These are phyloP conservation scores for Ilyonectria destructans DNA, from an alignment of 2,329 filamentous ascomycete species.

Conservation along the genomic window DNA sequence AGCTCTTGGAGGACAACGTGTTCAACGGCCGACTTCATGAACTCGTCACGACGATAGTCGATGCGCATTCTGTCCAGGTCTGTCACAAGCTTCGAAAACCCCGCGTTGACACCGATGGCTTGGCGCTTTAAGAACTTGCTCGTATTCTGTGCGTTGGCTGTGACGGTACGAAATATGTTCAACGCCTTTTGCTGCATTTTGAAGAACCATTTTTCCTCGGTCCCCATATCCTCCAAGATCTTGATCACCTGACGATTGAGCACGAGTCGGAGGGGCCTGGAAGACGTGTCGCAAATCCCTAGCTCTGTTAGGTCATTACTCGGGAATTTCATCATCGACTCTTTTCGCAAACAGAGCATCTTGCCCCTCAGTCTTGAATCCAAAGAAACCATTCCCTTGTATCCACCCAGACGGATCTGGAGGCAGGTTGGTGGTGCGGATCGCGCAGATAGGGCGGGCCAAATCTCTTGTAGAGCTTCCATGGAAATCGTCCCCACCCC, in stretches of 20 bases:
- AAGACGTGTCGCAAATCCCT: constrained; percentile 81
- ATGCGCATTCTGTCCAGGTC: constrained; percentile 72
- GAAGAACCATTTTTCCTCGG: constrained; percentile 73
- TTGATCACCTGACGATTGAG: constrained; percentile 89
- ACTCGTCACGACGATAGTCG: constrained; percentile 78
- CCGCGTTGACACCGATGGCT: constrained; percentile 72
- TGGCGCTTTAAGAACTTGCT: constrained; percentile 77
- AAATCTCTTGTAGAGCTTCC: constrained; percentile 73
- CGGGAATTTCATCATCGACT: constrained; percentile 86
- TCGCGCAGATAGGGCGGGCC: constrained; percentile 65
- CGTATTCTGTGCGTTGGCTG: constrained; percentile 73
- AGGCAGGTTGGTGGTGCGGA: constrained; percentile 72
- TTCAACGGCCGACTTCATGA: constrained; percentile 81
- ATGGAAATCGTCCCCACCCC: constrained; percentile 83
- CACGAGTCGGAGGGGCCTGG: constrained; percentile 77
- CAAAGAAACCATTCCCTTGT: constrained; percentile 85
- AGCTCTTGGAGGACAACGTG: constrained; percentile 80
- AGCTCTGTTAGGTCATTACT: constrained; percentile 70
- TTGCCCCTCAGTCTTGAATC: constrained; percentile 74
- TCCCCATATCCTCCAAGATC: constrained; percentile 85
- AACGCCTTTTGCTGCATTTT: constrained; percentile 77
- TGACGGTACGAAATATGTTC: constrained; percentile 71
- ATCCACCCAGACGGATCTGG: constrained; percentile 82
- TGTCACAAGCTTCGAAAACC: constrained; percentile 75
- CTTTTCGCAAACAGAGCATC: constrained; percentile 72